Percentiles rank a stretch among this genome's conserved stretches.
phyloP scores from a whole-genome alignment of 768 basidiomycete genomes.

The Termitomyces sp. region DNA sequence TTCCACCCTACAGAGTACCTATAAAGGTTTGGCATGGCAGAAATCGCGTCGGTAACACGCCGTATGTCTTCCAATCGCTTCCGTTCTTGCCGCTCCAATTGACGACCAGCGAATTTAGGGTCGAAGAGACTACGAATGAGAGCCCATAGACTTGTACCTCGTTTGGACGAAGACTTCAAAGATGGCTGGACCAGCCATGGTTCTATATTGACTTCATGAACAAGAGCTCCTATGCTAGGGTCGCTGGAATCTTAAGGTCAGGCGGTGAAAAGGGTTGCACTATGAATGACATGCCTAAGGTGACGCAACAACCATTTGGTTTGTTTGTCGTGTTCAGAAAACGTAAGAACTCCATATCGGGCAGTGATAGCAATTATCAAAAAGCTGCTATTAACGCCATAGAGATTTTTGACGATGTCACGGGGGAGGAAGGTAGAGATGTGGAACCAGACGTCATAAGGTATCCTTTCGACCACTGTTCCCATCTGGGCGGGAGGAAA shows the following conservation, averaged over 20 bases:
- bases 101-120: constrained; percentile 25
- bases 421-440: constrained; percentile 18
- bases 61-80: constrained; percentile 34
- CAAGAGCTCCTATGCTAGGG: constrained; percentile 22
- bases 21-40: constrained; percentile 26
- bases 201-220: constrained; percentile 30
- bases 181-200: constrained; percentile 38
- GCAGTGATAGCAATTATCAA: constrained; percentile 16
- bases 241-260: constrained; percentile 15
- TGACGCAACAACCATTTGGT: constrained; percentile 20
- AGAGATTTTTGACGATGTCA: constrained; percentile 13
- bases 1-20: constrained; percentile 41
- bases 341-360: constrained; percentile 17
- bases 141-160: constrained; percentile 25
- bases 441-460: constrained; percentile 21
- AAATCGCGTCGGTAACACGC: constrained; percentile 28
- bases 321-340: constrained; percentile 15
- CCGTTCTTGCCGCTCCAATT: constrained; percentile 26
- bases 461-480: constrained; percentile 6
- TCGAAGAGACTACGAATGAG: constrained; percentile 23
- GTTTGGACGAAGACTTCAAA: constrained; percentile 26
- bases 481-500: background rate
- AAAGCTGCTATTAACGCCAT: constrained; percentile 19
- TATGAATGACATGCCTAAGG: constrained; percentile 15
- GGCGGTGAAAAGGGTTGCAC: background rate